These are phyloP conservation scores for Ascosphaera aggregata DNA, from an alignment of 2,329 filamentous ascomycete genomes.

Conservation along the genomic window DNA sequence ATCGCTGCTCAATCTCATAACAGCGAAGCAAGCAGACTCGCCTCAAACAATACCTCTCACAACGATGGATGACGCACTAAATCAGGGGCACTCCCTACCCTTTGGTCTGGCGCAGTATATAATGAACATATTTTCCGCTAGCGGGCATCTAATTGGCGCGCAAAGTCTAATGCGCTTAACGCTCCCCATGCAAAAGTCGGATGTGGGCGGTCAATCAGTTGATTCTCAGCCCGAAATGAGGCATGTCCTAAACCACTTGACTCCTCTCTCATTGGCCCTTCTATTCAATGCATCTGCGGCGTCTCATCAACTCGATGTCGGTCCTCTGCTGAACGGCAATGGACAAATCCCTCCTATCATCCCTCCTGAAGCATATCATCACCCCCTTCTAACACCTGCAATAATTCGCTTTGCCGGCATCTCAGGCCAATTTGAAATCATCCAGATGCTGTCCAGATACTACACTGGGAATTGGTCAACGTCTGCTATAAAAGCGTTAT, in stretches of 20 bases:
- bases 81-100: not conserved
- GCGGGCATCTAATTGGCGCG: not conserved
- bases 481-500: constrained; percentile 15
- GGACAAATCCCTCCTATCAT: constrained; percentile 33
- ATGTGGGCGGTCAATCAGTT: not conserved
- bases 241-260: constrained; percentile 1
- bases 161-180: not conserved
- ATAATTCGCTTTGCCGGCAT: constrained; percentile 31
- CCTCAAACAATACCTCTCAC: not conserved
- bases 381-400: constrained; percentile 26
- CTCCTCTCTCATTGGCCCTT: constrained; percentile 2
- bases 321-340: constrained; percentile 27
- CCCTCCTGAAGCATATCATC: constrained; percentile 18
- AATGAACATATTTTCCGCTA: not conserved
- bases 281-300: constrained; percentile 3
- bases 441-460: constrained; percentile 10
- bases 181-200: not conserved
- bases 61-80: too few species aligned
- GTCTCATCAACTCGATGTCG: constrained; percentile 7
- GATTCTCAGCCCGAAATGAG: not conserved
- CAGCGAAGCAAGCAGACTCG: constrained; percentile 1
- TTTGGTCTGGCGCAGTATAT: not conserved
- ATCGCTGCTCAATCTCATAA: constrained; percentile 13
- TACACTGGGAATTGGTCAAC: constrained; percentile 13
- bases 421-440: constrained; percentile 19